Conservation (phyloP, 768 basidiomycete genomes). For the Boletus patriciae region DNA sequence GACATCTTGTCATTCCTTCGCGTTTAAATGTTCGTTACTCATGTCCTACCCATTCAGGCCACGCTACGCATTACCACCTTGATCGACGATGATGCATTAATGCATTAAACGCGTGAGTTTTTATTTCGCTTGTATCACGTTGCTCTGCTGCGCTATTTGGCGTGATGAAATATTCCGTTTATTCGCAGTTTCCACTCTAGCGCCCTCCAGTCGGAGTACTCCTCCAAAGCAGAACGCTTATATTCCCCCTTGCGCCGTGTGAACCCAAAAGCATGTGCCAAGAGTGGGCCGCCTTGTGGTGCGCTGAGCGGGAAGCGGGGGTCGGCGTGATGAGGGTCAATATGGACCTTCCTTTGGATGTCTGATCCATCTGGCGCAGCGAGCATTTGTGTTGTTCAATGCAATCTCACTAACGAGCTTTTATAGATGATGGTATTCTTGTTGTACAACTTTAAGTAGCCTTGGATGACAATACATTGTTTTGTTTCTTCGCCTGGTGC, state of each 20-base stretch:
- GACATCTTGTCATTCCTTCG: constrained; percentile 36
- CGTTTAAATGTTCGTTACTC: constrained; percentile 9
- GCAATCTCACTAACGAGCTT: constrained; percentile 2
- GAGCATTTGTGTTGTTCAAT: background rate
- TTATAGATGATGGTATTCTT: constrained; percentile 1
- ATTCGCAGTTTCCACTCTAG: constrained; percentile 91
- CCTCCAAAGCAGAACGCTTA: constrained; percentile 70
- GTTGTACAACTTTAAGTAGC: background rate
- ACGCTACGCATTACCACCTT: too few species aligned
- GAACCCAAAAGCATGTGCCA: constrained; percentile 67
- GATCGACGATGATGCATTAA: background rate
- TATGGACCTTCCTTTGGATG: constrained; percentile 86
- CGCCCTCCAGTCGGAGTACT: constrained; percentile 66
- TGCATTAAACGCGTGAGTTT: constrained; percentile 24
- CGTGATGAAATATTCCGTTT: constrained; percentile 62
- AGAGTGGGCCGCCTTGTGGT: constrained; percentile 66
- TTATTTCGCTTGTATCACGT: constrained; percentile 3
- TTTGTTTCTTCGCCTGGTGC: background rate
- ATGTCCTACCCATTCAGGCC: constrained; percentile 10
- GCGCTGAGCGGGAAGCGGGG: constrained; percentile 75
- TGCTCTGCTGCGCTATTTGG: constrained; percentile 22
- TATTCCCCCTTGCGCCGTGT: constrained; percentile 64
- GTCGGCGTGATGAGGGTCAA: constrained; percentile 68
- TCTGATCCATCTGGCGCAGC: constrained; percentile 55
- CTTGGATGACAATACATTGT: background rate